Evolutionary conservation across 2,329 filamentous ascomycete genomes (phyloP), one percentile per base, ranked within the genome.

Genomic region (Paracoccidioides lutzii): DNA sequence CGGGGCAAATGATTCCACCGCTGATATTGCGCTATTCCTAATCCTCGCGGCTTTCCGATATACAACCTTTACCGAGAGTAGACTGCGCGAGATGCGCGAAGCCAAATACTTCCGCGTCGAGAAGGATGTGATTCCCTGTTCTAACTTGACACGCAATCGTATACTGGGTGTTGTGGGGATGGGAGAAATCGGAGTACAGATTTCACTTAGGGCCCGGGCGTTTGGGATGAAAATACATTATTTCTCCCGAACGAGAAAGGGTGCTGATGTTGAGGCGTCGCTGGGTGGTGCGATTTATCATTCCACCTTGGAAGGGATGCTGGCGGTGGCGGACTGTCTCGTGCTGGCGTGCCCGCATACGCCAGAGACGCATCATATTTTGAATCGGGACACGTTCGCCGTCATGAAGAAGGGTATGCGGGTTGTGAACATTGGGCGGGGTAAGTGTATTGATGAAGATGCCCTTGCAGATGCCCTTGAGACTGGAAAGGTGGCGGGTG

Each of bases 341-440:
- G n/a, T 59, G 14, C 38, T 61, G n/a, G 54, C 58, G 5, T 61
- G 59, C 45, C 59, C 59, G 41, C 57, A 59, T 42, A 57, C 74
- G 72, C 67, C 70, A 60, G 67, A 81, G 58, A 90, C 86, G 6
- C 78, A 79, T 45, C 85, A 89, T 69, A 82, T 83, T 63, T 85
- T 90, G 64, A 84, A 81, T 5, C 78, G 75, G 2, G 66, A 71
- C 1, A 79, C 89, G 61, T 87, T 90, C 64, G 73, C 72, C 54
- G 76, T 79, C 61, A 88, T 89, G 85, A 90, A 89, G 68, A 73
- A 71, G 14, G 84, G 84, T 41, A 76, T 85, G n/a, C 76, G 88
- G 28, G 78, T 90, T 42, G 75, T 89, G 64, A 90, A 90, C 71
- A 88, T 86, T 0, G 85, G 85, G 6, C 80, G 86, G 14, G 86